A percentile compares a stretch with the other conserved stretches of the same genome.
phyloP scores from a whole-genome alignment of 192 early-diverging fungal genomes.

The Entomortierella lignicola region DNA sequence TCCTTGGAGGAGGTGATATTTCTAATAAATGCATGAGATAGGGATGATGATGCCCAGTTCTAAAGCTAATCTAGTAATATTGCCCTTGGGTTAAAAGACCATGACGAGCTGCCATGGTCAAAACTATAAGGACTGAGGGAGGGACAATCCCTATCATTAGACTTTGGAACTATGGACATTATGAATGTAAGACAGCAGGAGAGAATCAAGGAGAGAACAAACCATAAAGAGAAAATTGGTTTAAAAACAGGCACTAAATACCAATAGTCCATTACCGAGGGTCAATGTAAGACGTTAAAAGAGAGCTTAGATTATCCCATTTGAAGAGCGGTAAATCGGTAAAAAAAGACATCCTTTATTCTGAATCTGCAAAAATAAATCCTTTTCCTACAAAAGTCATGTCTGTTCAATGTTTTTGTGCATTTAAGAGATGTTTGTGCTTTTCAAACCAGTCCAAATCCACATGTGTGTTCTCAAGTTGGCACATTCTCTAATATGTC shows the following conservation, averaged over 20 bases:
- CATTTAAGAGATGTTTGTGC: not conserved
- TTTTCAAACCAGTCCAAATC: not conserved
- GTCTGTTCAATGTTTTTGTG: not conserved
- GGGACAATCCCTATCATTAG: not conserved
- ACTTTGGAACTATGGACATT: not conserved
- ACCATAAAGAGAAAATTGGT: too few species aligned
- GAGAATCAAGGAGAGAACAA: not conserved
- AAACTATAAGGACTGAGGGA: not conserved
- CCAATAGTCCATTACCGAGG: too few species aligned
- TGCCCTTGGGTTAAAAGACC: not conserved
- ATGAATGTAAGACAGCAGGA: not conserved
- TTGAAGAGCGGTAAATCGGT: too few species aligned
- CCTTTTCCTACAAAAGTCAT: not conserved
- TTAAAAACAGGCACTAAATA: too few species aligned
- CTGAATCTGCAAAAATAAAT: conserved; percentile 1
- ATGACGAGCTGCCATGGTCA: not conserved
- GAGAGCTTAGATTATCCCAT: too few species aligned
- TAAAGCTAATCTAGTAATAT: not conserved
- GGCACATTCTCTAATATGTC: not conserved
- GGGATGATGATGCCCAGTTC: not conserved
- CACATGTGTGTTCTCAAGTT: conserved; percentile 1
- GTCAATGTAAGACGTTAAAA: too few species aligned
- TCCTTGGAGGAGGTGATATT: not conserved
- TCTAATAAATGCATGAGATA: not conserved
- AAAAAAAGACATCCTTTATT: too few species aligned